Conservation (phyloP, 176 grass and related monocot genomes). For the Ensete glaucum region DNA sequence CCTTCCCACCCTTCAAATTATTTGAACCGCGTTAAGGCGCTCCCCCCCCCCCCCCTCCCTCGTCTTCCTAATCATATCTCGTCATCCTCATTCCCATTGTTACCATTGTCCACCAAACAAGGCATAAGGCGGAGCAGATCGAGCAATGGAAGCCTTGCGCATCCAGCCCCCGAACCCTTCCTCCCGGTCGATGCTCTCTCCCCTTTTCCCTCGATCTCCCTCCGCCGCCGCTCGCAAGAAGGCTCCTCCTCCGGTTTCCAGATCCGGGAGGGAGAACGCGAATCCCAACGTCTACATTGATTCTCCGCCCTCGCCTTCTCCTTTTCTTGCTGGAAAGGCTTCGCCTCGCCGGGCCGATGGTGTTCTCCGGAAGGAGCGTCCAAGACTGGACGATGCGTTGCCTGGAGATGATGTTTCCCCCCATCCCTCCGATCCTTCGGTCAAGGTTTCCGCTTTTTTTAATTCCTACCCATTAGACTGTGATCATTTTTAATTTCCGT, state of each 20-base stretch:
- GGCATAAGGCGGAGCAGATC: background rate
- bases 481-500: background rate
- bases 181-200: background rate
- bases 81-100: background rate
- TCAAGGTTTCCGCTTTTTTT: constrained; percentile 19
- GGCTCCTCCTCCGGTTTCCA: background rate
- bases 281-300: background rate
- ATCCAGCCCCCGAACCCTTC: background rate
- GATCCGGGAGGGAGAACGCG: constrained; percentile 3
- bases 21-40: constrained; percentile 2
- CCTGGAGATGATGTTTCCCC: background rate
- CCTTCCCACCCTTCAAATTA: background rate
- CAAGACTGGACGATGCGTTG: background rate
- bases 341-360: background rate
- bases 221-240: background rate
- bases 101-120: background rate
- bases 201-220: background rate
- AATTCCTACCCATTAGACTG: background rate
- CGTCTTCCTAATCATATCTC: background rate
- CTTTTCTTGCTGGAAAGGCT: background rate
- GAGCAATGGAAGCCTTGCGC: constrained; percentile 1
- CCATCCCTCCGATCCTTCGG: constrained; percentile 10
- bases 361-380: background rate
- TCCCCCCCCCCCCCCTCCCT: background rate
- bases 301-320: background rate